Percentiles rank a stretch among this genome's conserved stretches.
Evolutionary conservation across 2,329 filamentous ascomycete genomes (phyloP).

Genomic region (Ophiocordyceps camponoti-saundersi): DNA sequence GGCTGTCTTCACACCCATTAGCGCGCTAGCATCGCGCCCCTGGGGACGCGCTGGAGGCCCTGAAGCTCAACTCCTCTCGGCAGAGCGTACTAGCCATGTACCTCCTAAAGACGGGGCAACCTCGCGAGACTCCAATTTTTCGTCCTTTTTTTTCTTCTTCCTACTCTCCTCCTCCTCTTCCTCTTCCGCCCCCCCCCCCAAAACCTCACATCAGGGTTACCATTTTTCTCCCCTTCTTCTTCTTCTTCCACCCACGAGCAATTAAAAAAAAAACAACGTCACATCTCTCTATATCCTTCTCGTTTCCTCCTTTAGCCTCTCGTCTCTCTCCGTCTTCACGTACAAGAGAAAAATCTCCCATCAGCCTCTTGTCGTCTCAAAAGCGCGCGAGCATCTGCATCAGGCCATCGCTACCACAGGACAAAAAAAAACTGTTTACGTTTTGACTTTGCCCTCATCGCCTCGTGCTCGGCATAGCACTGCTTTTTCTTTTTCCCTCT

Average conservation of each 20-base stretch:
- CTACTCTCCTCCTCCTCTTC: background rate
- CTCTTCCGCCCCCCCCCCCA: background rate
- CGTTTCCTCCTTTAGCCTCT: background rate
- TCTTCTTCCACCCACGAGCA: constrained; percentile 3
- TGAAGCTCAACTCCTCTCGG: background rate
- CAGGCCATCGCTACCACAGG: background rate
- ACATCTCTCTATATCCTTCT: background rate
- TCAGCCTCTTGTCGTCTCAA: constrained; percentile 1
- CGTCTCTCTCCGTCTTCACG: background rate
- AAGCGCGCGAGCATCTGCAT: constrained; percentile 4
- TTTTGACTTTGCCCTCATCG: background rate
- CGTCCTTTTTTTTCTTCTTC: constrained; percentile 4
- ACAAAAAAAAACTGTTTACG: background rate
- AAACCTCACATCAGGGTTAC: constrained; percentile 18
- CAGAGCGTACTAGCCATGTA: background rate
- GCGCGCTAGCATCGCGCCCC: background rate
- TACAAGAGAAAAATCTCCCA: constrained; percentile 1
- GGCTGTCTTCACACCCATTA: background rate
- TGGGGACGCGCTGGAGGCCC: background rate
- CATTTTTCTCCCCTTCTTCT: constrained; percentile 6
- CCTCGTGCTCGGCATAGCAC: background rate
- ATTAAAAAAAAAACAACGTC: background rate
- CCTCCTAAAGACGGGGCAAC: constrained; percentile 4
- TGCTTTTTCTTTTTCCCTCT: too few relatives aligned
- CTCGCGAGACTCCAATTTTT: constrained; percentile 13